Evolutionary conservation across 1,284 basidiomycete genomes (phyloP), one percentile per base, ranked within the genome.

Genomic region (Inonotus hispidus): DNA sequence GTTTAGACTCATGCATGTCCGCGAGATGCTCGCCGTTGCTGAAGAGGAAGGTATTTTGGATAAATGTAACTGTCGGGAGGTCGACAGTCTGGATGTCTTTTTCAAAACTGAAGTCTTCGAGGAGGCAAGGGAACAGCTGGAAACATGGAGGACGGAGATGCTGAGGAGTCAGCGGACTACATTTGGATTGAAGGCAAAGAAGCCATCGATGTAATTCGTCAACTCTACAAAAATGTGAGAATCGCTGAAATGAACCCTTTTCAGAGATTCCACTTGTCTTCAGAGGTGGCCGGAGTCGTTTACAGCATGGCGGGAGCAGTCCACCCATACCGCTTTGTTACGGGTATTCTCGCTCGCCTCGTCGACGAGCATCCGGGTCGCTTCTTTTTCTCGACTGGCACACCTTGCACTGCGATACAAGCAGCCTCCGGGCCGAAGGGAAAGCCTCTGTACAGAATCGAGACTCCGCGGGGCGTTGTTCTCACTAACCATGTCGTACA

Each of bases 401-500:
- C 82, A 1, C 80, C 83, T 1, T 82, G 80, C 66, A 77, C 71
- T 8, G 71, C 69, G 14, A 78, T 84, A 54, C 64, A 52, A 35
- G 13, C 37, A 19, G 43, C 66, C 11, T 63, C 70, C 39, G 68
- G 71, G 7, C 68, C 71, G 16, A 45, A 27, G 55, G 35, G 59
- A 63, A 46, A 62, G 56, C 59, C 66, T 0, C 61, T 71, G 19
- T 85, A 84, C 68, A 70, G 68, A 2, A 68, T 84, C 32, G 68
- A 66, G 1, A 91, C 90, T 0, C 75, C 81, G 1, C 79, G 76
- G 47, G 88, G 89, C 1, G 64, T 66, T 13, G 72, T 90, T 52
- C 71, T 69, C 3, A 72, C 88, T 0, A 72, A 71, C 2, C 87
- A 89, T 66, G 75, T 93, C 53, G 74, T 93, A 1, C 90, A 93